A percentile compares a stretch with the other conserved stretches of the same genome.
Conservation (phyloP, 2,329 filamentous ascomycete genomes). For the Fusarium ambrosium region DNA sequence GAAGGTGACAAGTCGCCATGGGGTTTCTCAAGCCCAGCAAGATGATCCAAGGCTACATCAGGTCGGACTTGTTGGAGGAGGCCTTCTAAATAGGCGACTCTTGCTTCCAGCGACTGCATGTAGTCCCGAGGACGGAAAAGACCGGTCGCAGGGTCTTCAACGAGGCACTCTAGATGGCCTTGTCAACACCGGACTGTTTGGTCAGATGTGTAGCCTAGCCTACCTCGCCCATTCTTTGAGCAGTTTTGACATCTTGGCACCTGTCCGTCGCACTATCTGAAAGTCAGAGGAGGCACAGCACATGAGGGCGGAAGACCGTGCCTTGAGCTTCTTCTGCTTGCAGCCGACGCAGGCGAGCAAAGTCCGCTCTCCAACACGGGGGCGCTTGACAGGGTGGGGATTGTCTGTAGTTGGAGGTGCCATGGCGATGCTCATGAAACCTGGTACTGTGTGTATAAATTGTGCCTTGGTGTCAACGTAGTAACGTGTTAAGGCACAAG, state of each 20-base stretch:
- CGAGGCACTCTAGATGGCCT: slow-evolving; percentile 23
- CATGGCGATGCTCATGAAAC: neutral
- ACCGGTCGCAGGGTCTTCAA: slow-evolving; percentile 33
- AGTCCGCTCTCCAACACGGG: slow-evolving; percentile 29
- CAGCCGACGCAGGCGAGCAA: slow-evolving; percentile 32
- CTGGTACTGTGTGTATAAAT: neutral
- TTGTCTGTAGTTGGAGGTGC: slow-evolving; percentile 1
- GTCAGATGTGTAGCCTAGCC: neutral
- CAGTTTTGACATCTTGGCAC: slow-evolving; percentile 31
- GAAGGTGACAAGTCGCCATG: neutral
- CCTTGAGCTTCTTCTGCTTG: slow-evolving; percentile 38
- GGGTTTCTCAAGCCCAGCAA: slow-evolving; percentile 14
- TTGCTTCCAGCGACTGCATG: slow-evolving; percentile 31
- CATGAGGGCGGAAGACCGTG: neutral
- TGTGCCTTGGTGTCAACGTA: neutral
- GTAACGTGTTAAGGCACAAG: neutral
- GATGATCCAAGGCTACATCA: slow-evolving; percentile 28
- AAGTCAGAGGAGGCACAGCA: neutral
- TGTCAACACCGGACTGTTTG: neutral
- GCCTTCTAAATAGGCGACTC: slow-evolving; percentile 33
- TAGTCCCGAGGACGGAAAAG: slow-evolving; percentile 32
- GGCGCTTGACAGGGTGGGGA: slow-evolving; percentile 19
- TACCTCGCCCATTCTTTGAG: slow-evolving; percentile 20
- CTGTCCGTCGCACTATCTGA: slow-evolving; percentile 24
- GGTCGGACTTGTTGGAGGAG: slow-evolving; percentile 29